phyloP scores from a whole-genome alignment of 192 early-diverging fungal genomes.

The Piromyces sp. region DNA sequence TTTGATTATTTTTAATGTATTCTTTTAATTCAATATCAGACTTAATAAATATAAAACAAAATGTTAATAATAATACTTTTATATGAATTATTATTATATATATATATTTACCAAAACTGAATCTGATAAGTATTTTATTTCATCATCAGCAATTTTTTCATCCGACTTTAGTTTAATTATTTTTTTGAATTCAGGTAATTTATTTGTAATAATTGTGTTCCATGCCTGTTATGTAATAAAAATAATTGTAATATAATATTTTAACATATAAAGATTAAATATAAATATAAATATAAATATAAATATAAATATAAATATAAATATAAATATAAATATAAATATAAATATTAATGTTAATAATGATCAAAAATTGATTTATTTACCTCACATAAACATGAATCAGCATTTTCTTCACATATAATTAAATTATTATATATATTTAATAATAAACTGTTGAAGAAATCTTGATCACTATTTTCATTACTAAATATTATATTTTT shows the following conservation, averaged over 20 bases:
- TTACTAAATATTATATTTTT: neutral
- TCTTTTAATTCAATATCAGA: neutral
- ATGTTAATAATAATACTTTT: no score
- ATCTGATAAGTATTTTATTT: neutral
- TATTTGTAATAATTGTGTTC: neutral
- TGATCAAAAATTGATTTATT: no score
- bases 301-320: no score
- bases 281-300: no score
- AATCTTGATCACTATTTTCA: neutral
- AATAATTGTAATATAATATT: no score
- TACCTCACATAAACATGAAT: neutral
- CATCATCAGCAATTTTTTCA: neutral
- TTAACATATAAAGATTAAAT: no score
- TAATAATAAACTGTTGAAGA: neutral
- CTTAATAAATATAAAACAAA: neutral
- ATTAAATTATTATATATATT: neutral
- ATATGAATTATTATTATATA: no score
- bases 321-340: no score
- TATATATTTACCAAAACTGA: neutral
- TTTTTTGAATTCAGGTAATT: neutral
- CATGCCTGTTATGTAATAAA: neutral
- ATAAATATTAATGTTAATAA: no score
- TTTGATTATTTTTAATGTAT: neutral
- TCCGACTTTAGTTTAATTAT: neutral
- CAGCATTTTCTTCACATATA: neutral